Evolutionary conservation across 192 early-diverging fungal species (phyloP).

Genomic region (Coemansia sp.): DNA sequence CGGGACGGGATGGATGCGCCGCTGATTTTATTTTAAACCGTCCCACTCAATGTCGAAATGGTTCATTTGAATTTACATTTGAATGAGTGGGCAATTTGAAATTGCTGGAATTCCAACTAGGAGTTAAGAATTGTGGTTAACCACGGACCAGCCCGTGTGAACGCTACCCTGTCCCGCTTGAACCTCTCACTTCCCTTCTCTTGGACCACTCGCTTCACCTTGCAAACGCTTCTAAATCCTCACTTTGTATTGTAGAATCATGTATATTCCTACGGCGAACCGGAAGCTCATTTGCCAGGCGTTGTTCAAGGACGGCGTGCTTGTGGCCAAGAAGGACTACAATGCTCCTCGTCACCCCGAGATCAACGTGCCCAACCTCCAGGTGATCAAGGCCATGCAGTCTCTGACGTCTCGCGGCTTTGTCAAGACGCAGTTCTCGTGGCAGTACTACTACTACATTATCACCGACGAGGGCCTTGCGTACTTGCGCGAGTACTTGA

Average conservation of each 20-base stretch:
- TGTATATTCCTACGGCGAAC: constrained; percentile 98
- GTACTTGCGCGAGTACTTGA: constrained; percentile 95
- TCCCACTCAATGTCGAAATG: too few species aligned
- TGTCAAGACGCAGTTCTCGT: constrained; percentile 97
- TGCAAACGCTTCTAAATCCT: neutral
- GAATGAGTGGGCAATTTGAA: too few species aligned
- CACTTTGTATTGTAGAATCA: constrained; percentile 56
- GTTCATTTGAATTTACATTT: too few species aligned
- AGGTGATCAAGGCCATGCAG: constrained; percentile 99
- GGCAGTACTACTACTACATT: constrained; percentile 99
- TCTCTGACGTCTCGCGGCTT: constrained; percentile 89
- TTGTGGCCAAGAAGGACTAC: constrained; percentile 99
- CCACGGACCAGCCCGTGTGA: too few species aligned
- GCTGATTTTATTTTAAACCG: too few species aligned
- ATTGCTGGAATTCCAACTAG: too few species aligned
- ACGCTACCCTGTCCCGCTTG: neutral
- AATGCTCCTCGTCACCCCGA: constrained; percentile 94
- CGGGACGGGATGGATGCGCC: neutral
- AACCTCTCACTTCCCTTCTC: neutral
- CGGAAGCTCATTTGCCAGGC: constrained; percentile 94
- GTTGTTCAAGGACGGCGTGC: constrained; percentile 95
- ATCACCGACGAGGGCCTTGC: constrained; percentile 97
- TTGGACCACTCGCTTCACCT: neutral
- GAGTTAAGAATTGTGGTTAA: too few species aligned
- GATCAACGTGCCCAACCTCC: constrained; percentile 95